Evolutionary conservation across 2,329 filamentous ascomycete species (phyloP).

Genomic region (Achaetomium macrosporum): DNA sequence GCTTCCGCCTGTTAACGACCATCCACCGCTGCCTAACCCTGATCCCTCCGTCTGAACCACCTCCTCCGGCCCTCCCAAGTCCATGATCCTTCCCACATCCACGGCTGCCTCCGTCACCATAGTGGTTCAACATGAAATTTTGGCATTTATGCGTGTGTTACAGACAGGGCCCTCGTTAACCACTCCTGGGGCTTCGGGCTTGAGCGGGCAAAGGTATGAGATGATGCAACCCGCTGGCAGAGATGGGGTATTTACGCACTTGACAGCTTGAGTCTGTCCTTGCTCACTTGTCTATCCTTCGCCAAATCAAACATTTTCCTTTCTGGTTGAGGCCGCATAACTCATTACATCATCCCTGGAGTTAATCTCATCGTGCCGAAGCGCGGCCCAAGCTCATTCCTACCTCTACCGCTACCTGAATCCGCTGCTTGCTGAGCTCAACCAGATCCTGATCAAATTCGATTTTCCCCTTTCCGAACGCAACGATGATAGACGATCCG

Average conservation of each 20-base stretch:
- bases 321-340: too few species aligned
- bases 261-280: too few species aligned
- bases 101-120: conserved; percentile 35
- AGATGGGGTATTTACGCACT: too few species aligned
- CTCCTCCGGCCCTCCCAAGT: conserved; percentile 27
- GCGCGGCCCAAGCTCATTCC: conserved; percentile 3
- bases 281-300: too few species aligned
- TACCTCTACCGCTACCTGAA: conserved; percentile 1
- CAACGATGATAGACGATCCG: conserved; percentile 3
- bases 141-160: too few species aligned
- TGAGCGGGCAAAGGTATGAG: too few species aligned
- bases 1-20: conserved; percentile 13
- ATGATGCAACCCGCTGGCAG: too few species aligned
- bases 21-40: conserved; percentile 23
- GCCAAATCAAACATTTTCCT: too few species aligned
- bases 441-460: conserved; percentile 2
- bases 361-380: background rate
- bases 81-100: conserved; percentile 42
- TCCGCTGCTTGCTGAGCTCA: background rate
- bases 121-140: too few species aligned
- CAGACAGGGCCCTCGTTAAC: too few species aligned
- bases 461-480: background rate
- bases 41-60: conserved; percentile 18
- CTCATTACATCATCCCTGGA: too few species aligned
- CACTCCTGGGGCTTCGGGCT: too few species aligned